These are phyloP conservation scores for Penicillium coffeae DNA, from an alignment of 495 filamentous ascomycete species.

Conservation along the genomic window DNA sequence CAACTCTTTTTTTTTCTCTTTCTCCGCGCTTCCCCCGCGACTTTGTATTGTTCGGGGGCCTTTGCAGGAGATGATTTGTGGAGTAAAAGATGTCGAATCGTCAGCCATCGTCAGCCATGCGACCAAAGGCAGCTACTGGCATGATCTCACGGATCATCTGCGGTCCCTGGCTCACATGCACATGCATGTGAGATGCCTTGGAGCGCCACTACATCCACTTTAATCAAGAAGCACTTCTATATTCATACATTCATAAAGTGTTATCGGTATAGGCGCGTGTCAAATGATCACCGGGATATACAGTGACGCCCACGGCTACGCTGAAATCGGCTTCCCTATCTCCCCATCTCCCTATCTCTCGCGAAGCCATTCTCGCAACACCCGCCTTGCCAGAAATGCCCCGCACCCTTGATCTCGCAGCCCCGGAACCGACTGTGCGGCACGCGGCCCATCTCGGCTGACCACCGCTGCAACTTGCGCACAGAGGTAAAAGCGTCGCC, in stretches of 20 bases:
- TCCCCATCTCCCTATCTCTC: neutral
- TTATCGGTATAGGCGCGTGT: too few relatives aligned
- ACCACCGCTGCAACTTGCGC: constrained; percentile 68
- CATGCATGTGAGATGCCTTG: constrained; percentile 13
- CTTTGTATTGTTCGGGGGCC: neutral
- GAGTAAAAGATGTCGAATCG: too few relatives aligned
- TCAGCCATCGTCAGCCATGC: too few relatives aligned
- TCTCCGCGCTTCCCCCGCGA: neutral
- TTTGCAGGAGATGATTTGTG: neutral
- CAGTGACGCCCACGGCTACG: too few relatives aligned
- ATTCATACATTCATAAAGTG: too few relatives aligned
- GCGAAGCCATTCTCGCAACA: constrained; percentile 42
- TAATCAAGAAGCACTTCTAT: too few relatives aligned
- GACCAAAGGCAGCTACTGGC: too few relatives aligned
- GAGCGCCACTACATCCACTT: neutral
- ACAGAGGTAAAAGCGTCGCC: constrained; percentile 67
- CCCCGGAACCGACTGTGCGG: constrained; percentile 43
- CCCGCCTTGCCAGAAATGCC: constrained; percentile 76
- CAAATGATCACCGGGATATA: too few relatives aligned
- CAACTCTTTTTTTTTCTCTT: constrained; percentile 9
- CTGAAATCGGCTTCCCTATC: too few relatives aligned
- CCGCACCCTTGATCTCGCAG: constrained; percentile 62
- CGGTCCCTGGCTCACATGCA: constrained; percentile 13
- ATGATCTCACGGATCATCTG: too few relatives aligned
- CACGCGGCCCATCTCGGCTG: constrained; percentile 45